Base-by-base conservation (phyloP, 2,329 filamentous ascomycete species). In the Lachnellula suecica region DNA sequence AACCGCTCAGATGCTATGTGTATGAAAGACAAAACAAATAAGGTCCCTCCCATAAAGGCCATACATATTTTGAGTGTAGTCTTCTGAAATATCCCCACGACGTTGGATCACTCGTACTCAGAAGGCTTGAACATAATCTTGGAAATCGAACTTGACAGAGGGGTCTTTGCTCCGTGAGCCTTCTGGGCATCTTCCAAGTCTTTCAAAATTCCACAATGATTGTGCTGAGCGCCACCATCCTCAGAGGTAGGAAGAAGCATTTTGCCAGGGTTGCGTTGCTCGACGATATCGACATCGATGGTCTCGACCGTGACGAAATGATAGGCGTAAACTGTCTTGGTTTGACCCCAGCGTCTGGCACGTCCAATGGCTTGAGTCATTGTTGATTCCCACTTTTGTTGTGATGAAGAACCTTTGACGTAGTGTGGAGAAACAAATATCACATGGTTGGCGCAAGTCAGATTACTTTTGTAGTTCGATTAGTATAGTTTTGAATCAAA, bases 321-420 rank as follows among this genome's bases (percentile, higher is more conserved):
- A 22, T 85, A 85, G 15, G 85, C 75, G 48, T 81, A 72, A 2
- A 88, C 83, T 1, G 66, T 64, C 59, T 77, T 80, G 34, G 68
- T 67, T 61, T 88, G 84, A 0, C 82, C 79, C 51, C 78, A 82
- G 2, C 85, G 74, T 5, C 77, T 73, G 8, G 76, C 74, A 34
- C 85, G 77, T 2, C 84, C 85, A 19, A 87, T 80, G 0, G 83
- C 83, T 56, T 88, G 85, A 0, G 73, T 77, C 78, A 85, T 85
- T 0, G 76, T 73, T 0, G 79, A 72, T 0, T 81, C 72, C 61
- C 84, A 87, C 4, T 75, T 70, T 41, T 81, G 74, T 43, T 81
- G 74, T 0, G 72, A 75, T 31, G 70, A 63, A 2, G 55, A 52
- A 0, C 61, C 61, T 2, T 52, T 53, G 1, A 74, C 69, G 1